phyloP scores from a whole-genome alignment of 768 basidiomycete genomes.

The Rhizopogon vulgaris region DNA sequence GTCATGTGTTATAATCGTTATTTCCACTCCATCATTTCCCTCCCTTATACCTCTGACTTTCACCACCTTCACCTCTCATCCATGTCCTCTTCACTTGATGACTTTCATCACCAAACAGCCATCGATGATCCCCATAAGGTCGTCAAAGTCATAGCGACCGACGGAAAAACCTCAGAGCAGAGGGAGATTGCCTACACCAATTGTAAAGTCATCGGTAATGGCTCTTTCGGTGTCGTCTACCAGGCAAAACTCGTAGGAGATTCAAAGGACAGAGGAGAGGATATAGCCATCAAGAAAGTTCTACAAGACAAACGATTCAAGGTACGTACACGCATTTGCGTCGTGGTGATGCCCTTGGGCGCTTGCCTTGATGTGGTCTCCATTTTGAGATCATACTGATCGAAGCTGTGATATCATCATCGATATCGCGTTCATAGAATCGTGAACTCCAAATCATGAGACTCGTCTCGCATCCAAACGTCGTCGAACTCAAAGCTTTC shows the following conservation, averaged over 20 bases:
- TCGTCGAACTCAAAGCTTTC: slow-evolving; percentile 95
- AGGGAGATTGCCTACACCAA: slow-evolving; percentile 90
- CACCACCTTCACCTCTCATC: slow-evolving; percentile 18
- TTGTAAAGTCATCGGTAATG: slow-evolving; percentile 98
- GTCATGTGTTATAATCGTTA: slow-evolving; percentile 13
- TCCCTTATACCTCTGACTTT: slow-evolving; percentile 33
- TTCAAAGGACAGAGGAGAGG: slow-evolving; percentile 54
- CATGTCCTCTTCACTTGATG: slow-evolving; percentile 21
- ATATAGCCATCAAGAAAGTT: slow-evolving; percentile 99
- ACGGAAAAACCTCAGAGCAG: slow-evolving; percentile 89
- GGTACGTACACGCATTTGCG: slow-evolving; percentile 43
- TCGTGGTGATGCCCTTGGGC: neutral
- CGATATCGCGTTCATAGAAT: slow-evolving; percentile 51
- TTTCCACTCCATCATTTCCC: slow-evolving; percentile 16
- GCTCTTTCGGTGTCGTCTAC: slow-evolving; percentile 98
- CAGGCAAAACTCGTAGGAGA: slow-evolving; percentile 80
- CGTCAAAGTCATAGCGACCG: slow-evolving; percentile 90
- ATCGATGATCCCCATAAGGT: slow-evolving; percentile 96
- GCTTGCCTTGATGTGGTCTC: neutral
- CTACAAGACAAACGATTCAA: slow-evolving; percentile 99
- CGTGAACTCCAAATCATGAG: slow-evolving; percentile 99
- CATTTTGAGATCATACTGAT: slow-evolving; percentile 11
- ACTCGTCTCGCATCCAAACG: slow-evolving; percentile 93
- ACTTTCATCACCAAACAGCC: slow-evolving; percentile 36
- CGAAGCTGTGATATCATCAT: neutral